phyloP scores from a whole-genome alignment of 192 early-diverging fungal species.

The Coemansia sp. region DNA sequence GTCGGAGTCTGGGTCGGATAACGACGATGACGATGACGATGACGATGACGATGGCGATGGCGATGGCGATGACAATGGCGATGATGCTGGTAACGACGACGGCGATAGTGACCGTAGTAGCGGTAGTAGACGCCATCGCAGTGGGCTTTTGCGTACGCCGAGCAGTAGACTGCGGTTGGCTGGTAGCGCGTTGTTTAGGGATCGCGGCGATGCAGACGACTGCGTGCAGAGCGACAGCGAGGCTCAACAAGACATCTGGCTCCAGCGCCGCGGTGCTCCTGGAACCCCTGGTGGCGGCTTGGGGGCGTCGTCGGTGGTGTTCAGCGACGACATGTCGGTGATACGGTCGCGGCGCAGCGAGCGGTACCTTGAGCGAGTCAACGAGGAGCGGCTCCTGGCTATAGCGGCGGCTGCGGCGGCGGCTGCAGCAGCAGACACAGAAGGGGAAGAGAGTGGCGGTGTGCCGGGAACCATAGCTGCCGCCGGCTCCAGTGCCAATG shows the following conservation, averaged over 20 bases:
- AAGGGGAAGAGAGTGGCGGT: background rate
- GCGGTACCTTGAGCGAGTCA: slow-evolving; percentile 22
- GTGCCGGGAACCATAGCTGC: too few species aligned
- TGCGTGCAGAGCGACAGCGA: slow-evolving; percentile 34
- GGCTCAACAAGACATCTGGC: slow-evolving; percentile 28
- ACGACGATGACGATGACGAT: too few species aligned
- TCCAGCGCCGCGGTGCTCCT: background rate
- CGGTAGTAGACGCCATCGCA: too few species aligned
- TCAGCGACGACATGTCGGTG: slow-evolving; percentile 36
- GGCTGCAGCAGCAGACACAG: background rate
- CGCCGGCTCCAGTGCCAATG: too few species aligned
- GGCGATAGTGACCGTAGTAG: too few species aligned
- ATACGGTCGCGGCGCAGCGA: slow-evolving; percentile 10
- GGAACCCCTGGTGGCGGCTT: background rate
- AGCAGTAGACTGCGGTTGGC: too few species aligned
- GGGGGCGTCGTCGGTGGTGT: slow-evolving; percentile 4
- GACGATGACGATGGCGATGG: too few species aligned
- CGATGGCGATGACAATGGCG: too few species aligned
- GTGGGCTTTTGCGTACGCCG: background rate
- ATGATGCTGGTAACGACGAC: too few species aligned
- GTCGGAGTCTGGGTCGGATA: slow-evolving; percentile 30
- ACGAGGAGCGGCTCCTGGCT: background rate
- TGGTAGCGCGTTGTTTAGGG: too few species aligned
- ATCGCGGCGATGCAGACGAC: slow-evolving; percentile 8
- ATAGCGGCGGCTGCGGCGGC: background rate